Evolutionary conservation across 768 basidiomycete genomes (phyloP), one percentile per base, ranked within the genome.

Genomic region (Auriscalpium orientale): DNA sequence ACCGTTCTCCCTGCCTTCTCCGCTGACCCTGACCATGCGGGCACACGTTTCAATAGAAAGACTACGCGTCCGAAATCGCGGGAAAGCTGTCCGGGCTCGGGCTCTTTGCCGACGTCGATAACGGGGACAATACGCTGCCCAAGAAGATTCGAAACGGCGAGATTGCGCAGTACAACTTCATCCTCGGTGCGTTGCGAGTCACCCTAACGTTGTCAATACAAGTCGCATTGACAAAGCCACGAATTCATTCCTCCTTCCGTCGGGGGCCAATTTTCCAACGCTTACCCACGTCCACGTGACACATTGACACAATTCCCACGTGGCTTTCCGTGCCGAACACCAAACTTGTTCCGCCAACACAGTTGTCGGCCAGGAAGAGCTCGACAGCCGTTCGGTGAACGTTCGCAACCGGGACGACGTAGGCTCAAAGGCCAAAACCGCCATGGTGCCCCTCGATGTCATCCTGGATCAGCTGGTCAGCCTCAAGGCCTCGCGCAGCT

Each of bases 101-200:
- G 2, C 71, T 99, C 49, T 98, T 82, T 66, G 87, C 89, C 46
- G 97, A 98, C 64, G 92, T 91, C 16, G 97, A 98, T 71, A 86
- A 95, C 61, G 85, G 89, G 37, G 84, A 87, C 44, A 87, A 97
- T 66, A 98, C 97, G 0, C 80, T 98, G 28, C 87, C 83, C 57
- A 98, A 98, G 82, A 98, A 98, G 79, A 91, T 99, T 66, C 81
- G 95, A 33, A 98, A 98, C 68, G 95, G 91, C 20, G 95, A 99
- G 74, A 83, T 95, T 60, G 91, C 94, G 35, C 95, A 98, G 70
- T 97, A 95, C 74, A 98, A 98, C 73, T 98, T 97, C 69, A 92
- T 98, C 64, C 79, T 98, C 61, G 93, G 95, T 97, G 58, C 54
- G 85, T 70, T 51, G 21, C 28, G 12, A 5, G 20, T 21, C 46